phyloP scores from a whole-genome alignment of 441 rosid species.

The Dalechampia spathulata region DNA sequence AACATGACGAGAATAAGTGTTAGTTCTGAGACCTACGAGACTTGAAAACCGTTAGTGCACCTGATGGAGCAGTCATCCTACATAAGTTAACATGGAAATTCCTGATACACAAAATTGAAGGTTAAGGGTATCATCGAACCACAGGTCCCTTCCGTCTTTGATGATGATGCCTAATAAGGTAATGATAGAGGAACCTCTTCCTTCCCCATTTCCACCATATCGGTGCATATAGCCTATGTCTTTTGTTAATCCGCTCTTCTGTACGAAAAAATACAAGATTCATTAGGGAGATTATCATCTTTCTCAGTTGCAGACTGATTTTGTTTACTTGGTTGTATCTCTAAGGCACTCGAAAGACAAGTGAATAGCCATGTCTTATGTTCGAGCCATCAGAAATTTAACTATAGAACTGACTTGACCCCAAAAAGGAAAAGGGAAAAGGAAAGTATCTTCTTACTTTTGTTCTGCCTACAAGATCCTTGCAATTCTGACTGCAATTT shows the following conservation, averaged over 20 bases:
- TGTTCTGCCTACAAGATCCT: conserved; percentile 25
- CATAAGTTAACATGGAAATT: background rate
- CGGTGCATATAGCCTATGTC: conserved; percentile 36
- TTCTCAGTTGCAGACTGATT: background rate
- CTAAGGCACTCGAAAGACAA: background rate
- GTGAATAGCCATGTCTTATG: background rate
- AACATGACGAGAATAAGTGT: background rate
- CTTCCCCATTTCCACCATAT: conserved; percentile 75
- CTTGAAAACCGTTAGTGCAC: background rate
- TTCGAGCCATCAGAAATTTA: background rate
- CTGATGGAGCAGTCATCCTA: background rate
- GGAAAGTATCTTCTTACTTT: too few species aligned
- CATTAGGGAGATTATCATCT: conserved; percentile 1
- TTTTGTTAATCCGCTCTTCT: conserved; percentile 48
- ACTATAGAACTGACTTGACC: too few species aligned
- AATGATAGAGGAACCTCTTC: conserved; percentile 48
- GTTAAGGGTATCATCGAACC: background rate
- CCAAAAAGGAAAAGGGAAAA: too few species aligned
- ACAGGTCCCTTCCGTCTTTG: conserved; percentile 24
- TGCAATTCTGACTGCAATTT: conserved; percentile 58
- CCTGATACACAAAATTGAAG: conserved; percentile 15
- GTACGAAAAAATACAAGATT: conserved; percentile 16
- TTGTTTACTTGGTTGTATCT: background rate
- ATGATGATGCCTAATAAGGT: conserved; percentile 35
- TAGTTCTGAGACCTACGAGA: background rate